These are phyloP conservation scores for Stropharia rugosoannulata DNA, from an alignment of 768 basidiomycete genomes.

Conservation along the genomic window DNA sequence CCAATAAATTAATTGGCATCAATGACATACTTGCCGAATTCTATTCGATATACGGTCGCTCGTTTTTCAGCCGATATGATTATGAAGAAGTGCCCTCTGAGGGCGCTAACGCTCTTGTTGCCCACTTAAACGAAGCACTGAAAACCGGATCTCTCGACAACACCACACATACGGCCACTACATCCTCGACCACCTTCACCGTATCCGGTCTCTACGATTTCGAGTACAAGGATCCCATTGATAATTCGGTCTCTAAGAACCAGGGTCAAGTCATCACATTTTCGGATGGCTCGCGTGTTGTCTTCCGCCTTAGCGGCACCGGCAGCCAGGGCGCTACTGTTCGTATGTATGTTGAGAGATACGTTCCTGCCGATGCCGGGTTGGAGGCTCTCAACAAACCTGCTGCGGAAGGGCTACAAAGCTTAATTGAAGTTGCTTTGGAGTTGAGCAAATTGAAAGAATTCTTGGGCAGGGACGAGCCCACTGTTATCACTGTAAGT, in stretches of 20 bases:
- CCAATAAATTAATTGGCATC: slow-evolving; percentile 80
- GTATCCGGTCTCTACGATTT: slow-evolving; percentile 84
- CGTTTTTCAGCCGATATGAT: slow-evolving; percentile 98
- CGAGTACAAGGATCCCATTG: slow-evolving; percentile 98
- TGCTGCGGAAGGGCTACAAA: slow-evolving; percentile 88
- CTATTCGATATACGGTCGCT: slow-evolving; percentile 92
- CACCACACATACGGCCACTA: slow-evolving; percentile 63
- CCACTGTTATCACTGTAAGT: slow-evolving; percentile 93
- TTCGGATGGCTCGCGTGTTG: slow-evolving; percentile 88
- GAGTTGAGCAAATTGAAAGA: slow-evolving; percentile 81
- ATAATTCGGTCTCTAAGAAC: slow-evolving; percentile 88
- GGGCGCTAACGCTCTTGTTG: slow-evolving; percentile 85
- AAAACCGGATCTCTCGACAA: slow-evolving; percentile 65
- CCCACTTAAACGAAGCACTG: slow-evolving; percentile 71
- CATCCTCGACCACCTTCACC: slow-evolving; percentile 70
- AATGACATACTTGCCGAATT: slow-evolving; percentile 87
- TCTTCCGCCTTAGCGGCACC: slow-evolving; percentile 95
- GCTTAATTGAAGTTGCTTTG: slow-evolving; percentile 94
- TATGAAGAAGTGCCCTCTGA: slow-evolving; percentile 97
- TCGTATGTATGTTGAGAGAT: slow-evolving; percentile 93
- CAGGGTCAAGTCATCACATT: slow-evolving; percentile 96
- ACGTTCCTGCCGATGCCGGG: slow-evolving; percentile 70
- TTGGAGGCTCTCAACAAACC: slow-evolving; percentile 68
- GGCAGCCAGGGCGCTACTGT: slow-evolving; percentile 97
- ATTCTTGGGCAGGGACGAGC: slow-evolving; percentile 84